Evolutionary conservation across 352 stramenopile genomes (phyloP), one percentile per base, ranked within the genome.

Genomic region (Globisporangium megalacanthum): DNA sequence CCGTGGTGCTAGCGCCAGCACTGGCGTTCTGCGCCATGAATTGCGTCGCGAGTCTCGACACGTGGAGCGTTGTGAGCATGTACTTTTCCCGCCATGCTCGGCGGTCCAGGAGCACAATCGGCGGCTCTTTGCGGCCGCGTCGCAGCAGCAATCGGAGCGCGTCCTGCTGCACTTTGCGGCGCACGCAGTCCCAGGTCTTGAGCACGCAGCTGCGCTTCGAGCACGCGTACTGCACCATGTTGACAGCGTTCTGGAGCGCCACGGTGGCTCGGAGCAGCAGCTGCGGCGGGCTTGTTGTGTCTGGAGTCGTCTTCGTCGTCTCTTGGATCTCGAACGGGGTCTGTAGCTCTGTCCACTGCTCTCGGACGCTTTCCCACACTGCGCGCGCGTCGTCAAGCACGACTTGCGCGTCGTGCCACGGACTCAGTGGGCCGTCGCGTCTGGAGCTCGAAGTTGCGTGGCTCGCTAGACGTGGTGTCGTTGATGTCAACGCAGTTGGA

Each of bases 141-240:
- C 65, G 56, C 11, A 70, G 33, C 1, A 88, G 58, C 19, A 86
- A 29, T 7, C 76, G 73, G 11, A 86, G 58, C 2, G 75, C 68
- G 42, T 86, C 75, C 62, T 86, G 73, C 29, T 86, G 75, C 31
- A 86, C 68, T 25, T 70, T 76, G 46, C 78, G 75, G 50, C 83
- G 70, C 6, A 90, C 42, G 61, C 73, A 84, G 1, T 60, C 58
- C 77, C 75, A 90, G 0, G 73, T 64, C 22, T 79, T 74, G 64
- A 84, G 70, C 0, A 67, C 57, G 7, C 59, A 66, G 20, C 63
- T 72, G n/a, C 79, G 71, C 59, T 85, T 83, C 6, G 79, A 79
- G 31, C 77, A 88, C 41, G 73, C 79, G 41, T 88, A 90, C 50
- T 88, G 79, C 0, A 88, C 79, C 54, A 74, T 88, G 47, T 87